A percentile compares a stretch with the other conserved stretches of the same genome.
Conservation (phyloP, 768 basidiomycete genomes). For the Pholiota conissans region DNA sequence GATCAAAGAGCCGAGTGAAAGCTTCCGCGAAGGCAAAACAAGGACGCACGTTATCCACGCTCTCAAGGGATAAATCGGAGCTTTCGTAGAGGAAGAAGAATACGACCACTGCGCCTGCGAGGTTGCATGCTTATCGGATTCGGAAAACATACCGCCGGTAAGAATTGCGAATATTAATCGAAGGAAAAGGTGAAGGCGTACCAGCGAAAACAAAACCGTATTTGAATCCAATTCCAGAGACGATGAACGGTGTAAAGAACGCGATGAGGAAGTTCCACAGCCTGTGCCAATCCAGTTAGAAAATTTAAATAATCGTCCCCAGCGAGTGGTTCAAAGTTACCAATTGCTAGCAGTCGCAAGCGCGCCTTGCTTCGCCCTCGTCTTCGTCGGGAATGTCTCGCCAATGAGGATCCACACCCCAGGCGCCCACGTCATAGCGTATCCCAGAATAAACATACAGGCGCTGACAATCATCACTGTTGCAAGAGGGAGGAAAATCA, state of each 20-base stretch:
- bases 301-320: background rate
- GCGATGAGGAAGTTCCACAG: constrained; percentile 71
- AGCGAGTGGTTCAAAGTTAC: constrained; percentile 20
- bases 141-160: background rate
- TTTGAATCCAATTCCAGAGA: constrained; percentile 49
- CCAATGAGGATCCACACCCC: constrained; percentile 79
- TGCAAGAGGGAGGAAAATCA: constrained; percentile 1
- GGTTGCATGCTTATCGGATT: constrained; percentile 47
- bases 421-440: constrained; percentile 73
- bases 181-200: constrained; percentile 16
- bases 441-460: constrained; percentile 72
- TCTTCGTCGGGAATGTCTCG: constrained; percentile 74
- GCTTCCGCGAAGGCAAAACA: background rate
- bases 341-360: constrained; percentile 67
- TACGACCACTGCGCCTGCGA: constrained; percentile 58
- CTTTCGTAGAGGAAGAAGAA: constrained; percentile 79
- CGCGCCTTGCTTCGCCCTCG: constrained; percentile 70
- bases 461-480: constrained; percentile 65
- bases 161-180: background rate
- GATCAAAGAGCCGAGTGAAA: background rate
- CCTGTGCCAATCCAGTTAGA: constrained; percentile 24
- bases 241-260: constrained; percentile 81
- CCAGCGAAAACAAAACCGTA: constrained; percentile 77
- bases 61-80: constrained; percentile 64
- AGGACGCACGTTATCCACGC: constrained; percentile 50